phyloP scores from a whole-genome alignment of 2,329 filamentous ascomycete genomes.

The Pyricularia pennisetigena region DNA sequence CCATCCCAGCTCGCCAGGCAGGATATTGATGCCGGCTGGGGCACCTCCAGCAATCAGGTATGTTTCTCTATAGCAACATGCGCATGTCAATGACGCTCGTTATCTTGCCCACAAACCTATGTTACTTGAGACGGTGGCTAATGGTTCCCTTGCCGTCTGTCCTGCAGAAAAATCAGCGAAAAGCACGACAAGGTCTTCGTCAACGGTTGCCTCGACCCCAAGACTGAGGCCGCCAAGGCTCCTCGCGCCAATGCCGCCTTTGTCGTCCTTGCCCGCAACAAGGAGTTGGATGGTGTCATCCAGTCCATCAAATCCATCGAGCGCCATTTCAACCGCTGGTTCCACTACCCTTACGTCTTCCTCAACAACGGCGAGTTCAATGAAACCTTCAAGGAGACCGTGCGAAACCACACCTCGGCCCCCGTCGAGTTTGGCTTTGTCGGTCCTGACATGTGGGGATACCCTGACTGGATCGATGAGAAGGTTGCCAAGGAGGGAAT shows the following conservation, averaged over 20 bases:
- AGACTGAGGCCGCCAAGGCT: constrained; percentile 45
- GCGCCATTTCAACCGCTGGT: constrained; percentile 98
- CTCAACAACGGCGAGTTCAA: constrained; percentile 97
- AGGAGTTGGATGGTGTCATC: constrained; percentile 90
- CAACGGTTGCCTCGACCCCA: constrained; percentile 75
- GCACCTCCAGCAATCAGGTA: constrained; percentile 86
- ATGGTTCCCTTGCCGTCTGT: constrained; percentile 4
- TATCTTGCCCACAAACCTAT: not conserved
- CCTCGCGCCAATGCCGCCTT: constrained; percentile 90
- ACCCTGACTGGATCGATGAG: constrained; percentile 89
- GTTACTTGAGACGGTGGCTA: constrained; percentile 2
- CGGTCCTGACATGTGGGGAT: constrained; percentile 85
- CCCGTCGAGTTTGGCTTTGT: constrained; percentile 92
- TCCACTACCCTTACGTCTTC: constrained; percentile 96
- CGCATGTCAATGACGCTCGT: not conserved
- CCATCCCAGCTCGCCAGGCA: constrained; percentile 73
- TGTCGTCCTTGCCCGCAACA: constrained; percentile 90
- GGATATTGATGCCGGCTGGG: constrained; percentile 79
- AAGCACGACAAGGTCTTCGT: constrained; percentile 96
- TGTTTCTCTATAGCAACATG: constrained; percentile 16
- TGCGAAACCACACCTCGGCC: constrained; percentile 82
- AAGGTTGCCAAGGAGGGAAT: constrained; percentile 95
- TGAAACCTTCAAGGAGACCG: constrained; percentile 78
- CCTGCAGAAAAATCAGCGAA: constrained; percentile 80
- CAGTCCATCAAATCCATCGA: constrained; percentile 97